These are phyloP conservation scores for Theobroma grandiflorum DNA, from an alignment of 441 rosid genomes.

Conservation along the genomic window DNA sequence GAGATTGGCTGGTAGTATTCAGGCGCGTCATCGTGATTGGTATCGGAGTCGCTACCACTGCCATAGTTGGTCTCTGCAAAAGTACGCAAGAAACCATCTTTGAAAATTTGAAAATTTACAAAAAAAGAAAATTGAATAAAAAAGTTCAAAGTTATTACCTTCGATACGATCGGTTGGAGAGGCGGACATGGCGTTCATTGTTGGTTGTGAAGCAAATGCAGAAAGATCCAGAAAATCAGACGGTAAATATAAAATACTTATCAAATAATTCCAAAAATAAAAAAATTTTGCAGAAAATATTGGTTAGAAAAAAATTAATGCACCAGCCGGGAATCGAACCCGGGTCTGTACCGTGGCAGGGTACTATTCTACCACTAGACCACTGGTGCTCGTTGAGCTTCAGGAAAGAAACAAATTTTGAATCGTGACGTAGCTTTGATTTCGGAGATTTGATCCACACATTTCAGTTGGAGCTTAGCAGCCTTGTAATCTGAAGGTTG, in stretches of 20 bases:
- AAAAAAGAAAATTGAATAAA: neutral
- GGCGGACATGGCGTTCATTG: constrained; percentile 44
- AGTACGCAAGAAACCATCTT: constrained; percentile 26
- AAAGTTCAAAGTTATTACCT: constrained; percentile 35
- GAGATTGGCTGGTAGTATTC: constrained; percentile 88
- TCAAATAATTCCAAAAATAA: neutral
- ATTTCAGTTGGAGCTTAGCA: neutral
- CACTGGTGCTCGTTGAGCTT: constrained; percentile 41
- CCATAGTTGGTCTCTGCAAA: constrained; percentile 49
- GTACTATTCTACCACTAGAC: constrained; percentile 89
- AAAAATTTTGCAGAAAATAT: neutral
- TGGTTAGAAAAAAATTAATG: neutral
- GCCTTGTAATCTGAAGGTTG: constrained; percentile 13
- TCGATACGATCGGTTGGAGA: constrained; percentile 38
- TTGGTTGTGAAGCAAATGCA: neutral
- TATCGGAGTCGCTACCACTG: constrained; percentile 74
- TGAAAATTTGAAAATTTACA: neutral
- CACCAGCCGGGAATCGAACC: constrained; percentile 82
- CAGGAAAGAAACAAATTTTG: fast-evolving
- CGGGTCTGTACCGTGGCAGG: constrained; percentile 90
- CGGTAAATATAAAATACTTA: neutral
- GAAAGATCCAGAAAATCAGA: constrained; percentile 2
- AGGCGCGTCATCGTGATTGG: constrained; percentile 53
- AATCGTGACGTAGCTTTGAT: constrained; percentile 29
- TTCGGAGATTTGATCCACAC: constrained; percentile 27